Conservation (phyloP, 2,329 filamentous ascomycete genomes). For the Diaporthe humulicola region DNA sequence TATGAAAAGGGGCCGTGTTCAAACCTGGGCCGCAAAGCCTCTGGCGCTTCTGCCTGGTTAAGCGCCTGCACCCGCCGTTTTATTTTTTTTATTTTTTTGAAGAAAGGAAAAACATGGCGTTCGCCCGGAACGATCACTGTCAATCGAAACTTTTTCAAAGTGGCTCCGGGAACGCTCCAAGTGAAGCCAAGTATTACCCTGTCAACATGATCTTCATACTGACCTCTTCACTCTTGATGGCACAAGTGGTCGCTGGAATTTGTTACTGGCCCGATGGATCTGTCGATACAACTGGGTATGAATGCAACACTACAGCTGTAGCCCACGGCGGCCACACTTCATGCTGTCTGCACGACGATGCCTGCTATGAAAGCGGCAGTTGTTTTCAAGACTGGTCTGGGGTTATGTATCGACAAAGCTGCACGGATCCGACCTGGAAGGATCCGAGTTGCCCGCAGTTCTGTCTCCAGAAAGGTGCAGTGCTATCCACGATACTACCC, state of each 20-base stretch:
- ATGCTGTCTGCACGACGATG: slow-evolving; percentile 1
- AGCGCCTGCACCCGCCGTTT: background rate
- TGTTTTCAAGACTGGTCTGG: slow-evolving; percentile 13
- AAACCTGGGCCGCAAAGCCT: background rate
- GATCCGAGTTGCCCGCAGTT: slow-evolving; percentile 13
- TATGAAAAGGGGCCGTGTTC: background rate
- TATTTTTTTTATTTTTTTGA: too few species aligned
- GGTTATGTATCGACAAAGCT: slow-evolving; percentile 9
- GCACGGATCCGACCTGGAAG: slow-evolving; percentile 4
- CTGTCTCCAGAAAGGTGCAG: slow-evolving; percentile 9
- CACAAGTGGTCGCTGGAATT: background rate
- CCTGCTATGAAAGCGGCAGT: background rate
- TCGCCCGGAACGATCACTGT: background rate
- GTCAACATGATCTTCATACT: background rate
- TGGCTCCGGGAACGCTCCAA: background rate
- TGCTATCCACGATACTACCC: background rate
- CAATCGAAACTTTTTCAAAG: background rate
- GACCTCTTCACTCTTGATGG: background rate
- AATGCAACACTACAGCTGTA: background rate
- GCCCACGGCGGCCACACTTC: background rate
- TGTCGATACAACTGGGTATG: background rate
- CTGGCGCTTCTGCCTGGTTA: background rate
- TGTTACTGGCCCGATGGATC: slow-evolving; percentile 3
- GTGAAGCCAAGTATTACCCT: background rate
- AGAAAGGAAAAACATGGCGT: too few species aligned